phyloP scores from a whole-genome alignment of 306 rosid species.

The Lathyrus tuberosus region DNA sequence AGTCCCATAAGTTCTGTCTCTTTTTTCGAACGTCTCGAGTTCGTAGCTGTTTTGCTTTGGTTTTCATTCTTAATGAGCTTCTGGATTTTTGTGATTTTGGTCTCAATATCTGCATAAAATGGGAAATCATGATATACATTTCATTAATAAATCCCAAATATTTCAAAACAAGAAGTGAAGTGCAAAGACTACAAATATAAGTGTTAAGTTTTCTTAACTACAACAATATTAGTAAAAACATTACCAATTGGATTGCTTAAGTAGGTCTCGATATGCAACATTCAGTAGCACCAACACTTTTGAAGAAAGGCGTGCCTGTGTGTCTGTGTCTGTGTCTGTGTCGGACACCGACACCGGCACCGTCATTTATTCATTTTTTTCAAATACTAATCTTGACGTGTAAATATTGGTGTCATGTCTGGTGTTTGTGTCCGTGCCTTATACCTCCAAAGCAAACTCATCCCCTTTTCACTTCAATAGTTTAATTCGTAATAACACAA shows the following conservation, averaged over 20 bases:
- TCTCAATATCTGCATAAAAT: conserved; percentile 60
- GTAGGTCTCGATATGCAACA: background rate
- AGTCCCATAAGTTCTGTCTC: conserved; percentile 56
- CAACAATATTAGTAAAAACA: background rate
- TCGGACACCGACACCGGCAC: too few species aligned
- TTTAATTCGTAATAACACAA: background rate
- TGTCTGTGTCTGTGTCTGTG: too few species aligned
- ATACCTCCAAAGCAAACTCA: background rate
- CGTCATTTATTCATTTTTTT: too few species aligned
- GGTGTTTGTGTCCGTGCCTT: background rate
- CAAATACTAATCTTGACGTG: too few species aligned
- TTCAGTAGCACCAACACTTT: background rate
- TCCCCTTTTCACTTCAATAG: background rate
- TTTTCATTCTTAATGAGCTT: conserved; percentile 57
- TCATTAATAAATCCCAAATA: background rate
- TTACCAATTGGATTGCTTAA: background rate
- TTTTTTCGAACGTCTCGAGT: conserved; percentile 36
- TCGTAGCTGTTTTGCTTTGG: conserved; percentile 41
- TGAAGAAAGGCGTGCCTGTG: too few species aligned
- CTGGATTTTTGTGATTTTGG: conserved; percentile 58
- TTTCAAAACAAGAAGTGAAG: background rate
- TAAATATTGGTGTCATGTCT: too few species aligned
- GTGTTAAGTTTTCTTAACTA: background rate
- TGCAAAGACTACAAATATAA: background rate
- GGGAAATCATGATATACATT: background rate